These are phyloP conservation scores for Schwanniomyces etchellsii DNA, from an alignment of 1,139 yeast genomes.

Conservation along the genomic window DNA sequence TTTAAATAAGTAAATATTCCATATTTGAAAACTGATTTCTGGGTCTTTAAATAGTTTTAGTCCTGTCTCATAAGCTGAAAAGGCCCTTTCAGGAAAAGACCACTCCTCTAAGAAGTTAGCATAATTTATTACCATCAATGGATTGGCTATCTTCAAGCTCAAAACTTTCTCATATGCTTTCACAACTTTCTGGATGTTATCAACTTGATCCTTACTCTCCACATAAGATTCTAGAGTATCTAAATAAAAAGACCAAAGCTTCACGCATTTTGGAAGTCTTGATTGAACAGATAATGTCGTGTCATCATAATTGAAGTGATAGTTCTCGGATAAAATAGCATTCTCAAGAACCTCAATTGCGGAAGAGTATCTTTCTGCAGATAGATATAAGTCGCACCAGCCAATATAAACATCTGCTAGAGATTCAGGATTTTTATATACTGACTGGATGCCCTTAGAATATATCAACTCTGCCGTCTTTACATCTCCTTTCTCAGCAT, in stretches of 20 bases:
- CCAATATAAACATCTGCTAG: conserved; percentile 61
- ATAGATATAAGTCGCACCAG: conserved; percentile 67
- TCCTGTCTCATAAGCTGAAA: conserved; percentile 65
- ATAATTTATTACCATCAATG: conserved; percentile 60
- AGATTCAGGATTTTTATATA: conserved; percentile 58
- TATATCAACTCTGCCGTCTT: conserved; percentile 60
- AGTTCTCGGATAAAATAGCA: conserved; percentile 13
- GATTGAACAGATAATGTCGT: conserved; percentile 49
- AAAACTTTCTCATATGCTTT: conserved; percentile 57
- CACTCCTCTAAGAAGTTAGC: conserved; percentile 55
- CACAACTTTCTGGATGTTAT: conserved; percentile 17
- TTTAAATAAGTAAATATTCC: conserved; percentile 63
- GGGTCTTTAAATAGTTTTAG: conserved; percentile 55
- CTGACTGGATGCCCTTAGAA: conserved; percentile 66
- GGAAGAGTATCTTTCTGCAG: conserved; percentile 42
- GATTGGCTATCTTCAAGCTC: conserved; percentile 63
- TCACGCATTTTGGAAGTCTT: conserved; percentile 53
- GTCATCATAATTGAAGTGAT: conserved; percentile 32
- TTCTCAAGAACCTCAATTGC: conserved; percentile 51
- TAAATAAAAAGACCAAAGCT: conserved; percentile 69
- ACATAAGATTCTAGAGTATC: conserved; percentile 67
- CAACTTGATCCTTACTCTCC: conserved; percentile 17
- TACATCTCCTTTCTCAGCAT: conserved; percentile 49
- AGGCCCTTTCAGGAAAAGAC: conserved; percentile 45
- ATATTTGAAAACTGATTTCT: conserved; percentile 56